A percentile compares a stretch with the other conserved stretches of the same genome.
phyloP scores from a whole-genome alignment of 129 eudicot genomes.

The Flaveria bidentis region DNA sequence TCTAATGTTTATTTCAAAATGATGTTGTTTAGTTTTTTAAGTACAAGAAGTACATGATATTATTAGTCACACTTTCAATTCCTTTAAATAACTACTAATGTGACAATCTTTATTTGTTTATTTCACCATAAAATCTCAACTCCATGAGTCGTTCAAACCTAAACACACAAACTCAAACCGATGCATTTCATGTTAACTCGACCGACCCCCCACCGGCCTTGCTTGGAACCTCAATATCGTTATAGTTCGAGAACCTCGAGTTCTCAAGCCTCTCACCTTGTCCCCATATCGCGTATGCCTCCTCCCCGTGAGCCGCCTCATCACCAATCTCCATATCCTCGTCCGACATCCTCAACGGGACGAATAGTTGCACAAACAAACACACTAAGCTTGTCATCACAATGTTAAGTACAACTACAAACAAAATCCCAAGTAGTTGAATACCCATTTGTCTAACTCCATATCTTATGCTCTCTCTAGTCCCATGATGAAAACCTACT shows the following conservation, averaged over 20 bases:
- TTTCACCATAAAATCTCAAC: not conserved
- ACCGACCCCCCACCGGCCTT: conserved; percentile 15
- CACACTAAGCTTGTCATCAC: conserved; percentile 23
- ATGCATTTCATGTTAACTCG: conserved; percentile 8
- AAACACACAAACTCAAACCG: not conserved
- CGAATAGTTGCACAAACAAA: conserved; percentile 20
- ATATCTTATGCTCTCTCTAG: not conserved
- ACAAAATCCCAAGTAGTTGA: conserved; percentile 14
- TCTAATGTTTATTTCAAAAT: not conserved
- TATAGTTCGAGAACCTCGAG: conserved; percentile 15
- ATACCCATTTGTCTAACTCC: conserved; percentile 16
- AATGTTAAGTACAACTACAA: not conserved
- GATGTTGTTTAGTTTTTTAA: not conserved
- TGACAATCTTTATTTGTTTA: not conserved
- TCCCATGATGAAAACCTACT: not conserved
- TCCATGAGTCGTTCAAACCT: conserved; percentile 12
- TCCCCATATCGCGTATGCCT: conserved; percentile 18
- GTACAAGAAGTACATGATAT: not conserved
- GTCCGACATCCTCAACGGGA: conserved; percentile 19
- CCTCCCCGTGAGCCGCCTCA: conserved; percentile 20
- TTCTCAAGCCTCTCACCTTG: conserved; percentile 19
- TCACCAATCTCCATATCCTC: conserved; percentile 21
- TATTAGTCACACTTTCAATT: not conserved
- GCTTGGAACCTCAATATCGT: conserved; percentile 16
- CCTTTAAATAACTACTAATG: not conserved